Evolutionary conservation across 441 rosid species (phyloP).

Genomic region (Croton laevigatus): DNA sequence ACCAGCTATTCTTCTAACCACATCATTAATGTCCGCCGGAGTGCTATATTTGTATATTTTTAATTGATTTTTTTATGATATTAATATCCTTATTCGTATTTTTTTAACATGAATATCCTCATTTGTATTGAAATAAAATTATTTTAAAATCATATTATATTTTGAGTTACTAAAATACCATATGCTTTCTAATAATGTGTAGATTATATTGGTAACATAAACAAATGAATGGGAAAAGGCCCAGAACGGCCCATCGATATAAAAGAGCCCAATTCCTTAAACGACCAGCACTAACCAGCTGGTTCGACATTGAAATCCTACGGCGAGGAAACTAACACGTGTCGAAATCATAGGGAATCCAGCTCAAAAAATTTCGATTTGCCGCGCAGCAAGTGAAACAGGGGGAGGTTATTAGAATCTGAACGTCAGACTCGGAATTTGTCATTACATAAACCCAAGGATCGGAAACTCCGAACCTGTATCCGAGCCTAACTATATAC

Average conservation of each 20-base stretch:
- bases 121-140: no score
- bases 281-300: background rate
- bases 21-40: no score
- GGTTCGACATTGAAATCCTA: background rate
- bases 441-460: conserved; percentile 30
- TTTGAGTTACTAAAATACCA: no score
- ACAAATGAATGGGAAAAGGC: no score
- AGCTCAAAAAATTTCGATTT: conserved; percentile 26
- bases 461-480: conserved; percentile 39
- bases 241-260: background rate
- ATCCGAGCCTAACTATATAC: background rate
- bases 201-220: no score
- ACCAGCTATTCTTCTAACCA: no score
- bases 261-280: background rate
- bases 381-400: conserved; percentile 44
- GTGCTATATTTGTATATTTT: no score
- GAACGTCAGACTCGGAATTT: conserved; percentile 32
- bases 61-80: no score
- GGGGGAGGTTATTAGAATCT: conserved; percentile 1
- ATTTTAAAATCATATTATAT: no score
- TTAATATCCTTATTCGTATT: no score
- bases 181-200: no score
- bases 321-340: conserved; percentile 18
- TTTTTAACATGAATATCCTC: no score
- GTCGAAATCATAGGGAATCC: conserved; percentile 1